Percentiles rank a stretch among this genome's conserved stretches.
Conservation (phyloP, 2,329 filamentous ascomycete genomes). For the Sporothrix phasma region DNA sequence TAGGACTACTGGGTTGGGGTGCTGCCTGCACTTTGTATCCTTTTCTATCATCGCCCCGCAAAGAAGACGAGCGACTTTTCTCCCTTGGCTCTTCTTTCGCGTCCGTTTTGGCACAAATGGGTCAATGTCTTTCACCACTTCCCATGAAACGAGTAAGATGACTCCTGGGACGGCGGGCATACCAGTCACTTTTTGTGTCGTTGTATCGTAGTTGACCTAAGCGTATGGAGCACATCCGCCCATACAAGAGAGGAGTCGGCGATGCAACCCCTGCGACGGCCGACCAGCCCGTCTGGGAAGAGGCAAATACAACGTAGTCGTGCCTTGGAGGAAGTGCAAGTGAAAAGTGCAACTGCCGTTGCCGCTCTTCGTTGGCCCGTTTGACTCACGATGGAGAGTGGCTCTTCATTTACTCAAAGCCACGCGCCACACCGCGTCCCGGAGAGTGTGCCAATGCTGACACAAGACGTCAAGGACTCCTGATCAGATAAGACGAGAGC, state of each 20-base stretch:
- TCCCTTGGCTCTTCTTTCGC: not conserved
- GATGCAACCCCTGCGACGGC: too few species aligned
- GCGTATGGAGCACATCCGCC: too few species aligned
- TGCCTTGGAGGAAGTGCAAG: not conserved
- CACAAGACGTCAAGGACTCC: not conserved
- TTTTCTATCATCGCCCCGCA: not conserved
- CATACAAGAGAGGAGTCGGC: too few species aligned
- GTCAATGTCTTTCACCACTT: not conserved
- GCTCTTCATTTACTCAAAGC: too few species aligned
- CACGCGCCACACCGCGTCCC: not conserved
- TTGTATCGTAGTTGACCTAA: too few species aligned
- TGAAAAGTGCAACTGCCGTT: not conserved
- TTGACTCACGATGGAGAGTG: not conserved
- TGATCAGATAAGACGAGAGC: not conserved
- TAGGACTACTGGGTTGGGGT: too few species aligned
- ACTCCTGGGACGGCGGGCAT: too few species aligned
- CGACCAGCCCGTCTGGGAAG: not conserved
- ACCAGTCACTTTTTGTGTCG: too few species aligned
- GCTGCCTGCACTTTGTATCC: too few species aligned
- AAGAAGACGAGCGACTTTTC: not conserved
- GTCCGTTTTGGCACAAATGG: not conserved
- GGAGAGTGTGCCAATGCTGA: not conserved
- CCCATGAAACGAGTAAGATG: too few species aligned
- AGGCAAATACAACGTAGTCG: not conserved
- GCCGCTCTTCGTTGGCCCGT: not conserved